Evolutionary conservation across 73 alveolate genomes (phyloP).

Genomic region (Stentor roeselii): DNA sequence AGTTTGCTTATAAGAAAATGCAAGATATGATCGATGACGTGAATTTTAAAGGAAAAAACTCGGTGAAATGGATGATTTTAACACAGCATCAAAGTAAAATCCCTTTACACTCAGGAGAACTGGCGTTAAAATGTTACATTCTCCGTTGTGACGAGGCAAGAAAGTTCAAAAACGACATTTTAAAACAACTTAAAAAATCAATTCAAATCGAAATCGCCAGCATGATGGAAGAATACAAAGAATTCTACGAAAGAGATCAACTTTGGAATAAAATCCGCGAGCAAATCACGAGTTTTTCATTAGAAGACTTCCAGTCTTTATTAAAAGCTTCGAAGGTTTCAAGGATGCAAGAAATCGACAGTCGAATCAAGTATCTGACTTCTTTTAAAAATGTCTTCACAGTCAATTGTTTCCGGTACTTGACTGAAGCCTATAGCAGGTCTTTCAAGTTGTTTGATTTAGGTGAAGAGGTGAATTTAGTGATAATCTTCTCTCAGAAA

Average conservation of each 20-base stretch:
- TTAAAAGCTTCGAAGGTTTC: neutral
- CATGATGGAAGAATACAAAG: neutral
- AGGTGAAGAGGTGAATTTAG: neutral
- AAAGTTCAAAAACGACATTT: neutral
- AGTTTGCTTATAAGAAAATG: neutral
- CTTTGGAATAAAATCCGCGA: constrained; percentile 3
- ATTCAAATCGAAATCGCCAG: neutral
- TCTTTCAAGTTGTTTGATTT: neutral
- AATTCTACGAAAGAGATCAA: neutral
- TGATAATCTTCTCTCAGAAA: neutral
- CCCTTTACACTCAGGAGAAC: neutral
- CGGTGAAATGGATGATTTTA: neutral
- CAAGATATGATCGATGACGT: neutral
- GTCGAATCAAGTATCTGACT: neutral
- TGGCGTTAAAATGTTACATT: neutral
- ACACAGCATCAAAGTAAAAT: neutral
- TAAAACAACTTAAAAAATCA: neutral
- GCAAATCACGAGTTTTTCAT: neutral
- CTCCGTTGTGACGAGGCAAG: neutral
- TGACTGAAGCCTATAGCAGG: neutral
- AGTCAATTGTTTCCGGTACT: neutral
- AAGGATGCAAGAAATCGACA: neutral
- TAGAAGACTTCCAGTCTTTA: neutral
- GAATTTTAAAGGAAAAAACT: neutral
- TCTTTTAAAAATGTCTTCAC: constrained; percentile 16